phyloP scores from a whole-genome alignment of 2,329 filamentous ascomycete genomes.

The Trichoderma oligosporum region DNA sequence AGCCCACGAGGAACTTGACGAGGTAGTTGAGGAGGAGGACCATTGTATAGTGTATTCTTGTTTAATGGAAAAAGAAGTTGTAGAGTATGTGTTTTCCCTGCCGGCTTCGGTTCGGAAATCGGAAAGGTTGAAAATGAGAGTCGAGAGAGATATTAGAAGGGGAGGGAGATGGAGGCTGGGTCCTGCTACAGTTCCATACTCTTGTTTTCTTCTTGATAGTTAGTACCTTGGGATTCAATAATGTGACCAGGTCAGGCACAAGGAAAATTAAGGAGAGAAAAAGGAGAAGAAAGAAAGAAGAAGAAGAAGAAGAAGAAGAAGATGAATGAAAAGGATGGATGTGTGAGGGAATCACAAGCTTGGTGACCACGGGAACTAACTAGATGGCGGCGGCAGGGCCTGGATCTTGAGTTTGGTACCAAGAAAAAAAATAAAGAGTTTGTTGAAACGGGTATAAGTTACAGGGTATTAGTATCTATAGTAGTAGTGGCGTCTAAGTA shows the following conservation, averaged over 20 bases:
- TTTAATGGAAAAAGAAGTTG: neutral
- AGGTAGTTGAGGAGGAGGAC: slow-evolving; percentile 35
- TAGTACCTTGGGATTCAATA: neutral
- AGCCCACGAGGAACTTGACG: slow-evolving; percentile 49
- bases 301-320: neutral
- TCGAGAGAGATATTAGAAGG: neutral
- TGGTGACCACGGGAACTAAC: slow-evolving; percentile 8
- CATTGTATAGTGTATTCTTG: slow-evolving; percentile 29
- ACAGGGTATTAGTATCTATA: too few species aligned
- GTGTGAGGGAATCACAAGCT: slow-evolving; percentile 1
- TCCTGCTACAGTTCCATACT: slow-evolving; percentile 12
- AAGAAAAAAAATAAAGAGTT: too few species aligned
- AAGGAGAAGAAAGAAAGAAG: neutral
- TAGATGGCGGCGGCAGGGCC: neutral
- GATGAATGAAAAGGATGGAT: neutral
- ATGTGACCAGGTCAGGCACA: neutral
- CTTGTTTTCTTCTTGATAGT: neutral
- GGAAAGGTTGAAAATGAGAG: neutral
- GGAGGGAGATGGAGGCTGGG: neutral
- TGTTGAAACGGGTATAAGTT: too few species aligned
- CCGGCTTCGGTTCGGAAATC: too few species aligned
- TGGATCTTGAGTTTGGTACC: too few species aligned
- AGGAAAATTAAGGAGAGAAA: neutral
- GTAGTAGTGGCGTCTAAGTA: too few species aligned
- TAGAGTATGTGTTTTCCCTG: too few species aligned